These are phyloP conservation scores for Trichoderma sp. DNA, from an alignment of 2,329 filamentous ascomycete genomes.

Conservation along the genomic window DNA sequence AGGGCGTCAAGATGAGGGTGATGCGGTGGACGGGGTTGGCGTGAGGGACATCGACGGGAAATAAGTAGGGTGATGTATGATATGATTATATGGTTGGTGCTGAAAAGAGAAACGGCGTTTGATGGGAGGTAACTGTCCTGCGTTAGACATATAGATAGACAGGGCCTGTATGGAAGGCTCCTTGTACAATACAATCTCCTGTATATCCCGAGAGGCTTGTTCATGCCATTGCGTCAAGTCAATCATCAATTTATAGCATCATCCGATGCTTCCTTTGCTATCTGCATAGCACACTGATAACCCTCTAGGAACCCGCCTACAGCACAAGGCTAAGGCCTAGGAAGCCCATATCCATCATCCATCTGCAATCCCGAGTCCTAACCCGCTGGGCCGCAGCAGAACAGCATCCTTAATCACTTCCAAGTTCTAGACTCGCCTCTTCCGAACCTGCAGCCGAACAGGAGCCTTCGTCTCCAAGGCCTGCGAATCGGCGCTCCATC, in stretches of 20 bases:
- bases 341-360: not conserved
- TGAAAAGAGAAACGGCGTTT: slow-evolving; percentile 10
- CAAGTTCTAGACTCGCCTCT: slow-evolving; percentile 35
- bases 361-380: not conserved
- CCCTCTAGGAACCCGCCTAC: not conserved
- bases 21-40: slow-evolving; percentile 54
- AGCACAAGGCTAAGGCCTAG: not conserved
- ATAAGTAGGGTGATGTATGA: slow-evolving; percentile 2
- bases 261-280: not conserved
- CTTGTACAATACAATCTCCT: slow-evolving; percentile 19
- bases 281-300: slow-evolving; percentile 1
- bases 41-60: too few relatives aligned
- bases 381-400: not conserved
- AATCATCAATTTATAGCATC: not conserved
- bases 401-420: slow-evolving; percentile 22
- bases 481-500: slow-evolving; percentile 43
- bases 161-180: not conserved
- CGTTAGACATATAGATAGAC: slow-evolving; percentile 8
- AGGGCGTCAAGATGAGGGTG: slow-evolving; percentile 68
- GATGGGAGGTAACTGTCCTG: not conserved
- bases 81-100: slow-evolving; percentile 4
- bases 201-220: not conserved
- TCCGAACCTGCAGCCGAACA: slow-evolving; percentile 37
- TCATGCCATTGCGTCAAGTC: not conserved
- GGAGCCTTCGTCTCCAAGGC: slow-evolving; percentile 44